Conservation (phyloP, 2,329 filamentous ascomycete genomes). For the Fusarium globosum region DNA sequence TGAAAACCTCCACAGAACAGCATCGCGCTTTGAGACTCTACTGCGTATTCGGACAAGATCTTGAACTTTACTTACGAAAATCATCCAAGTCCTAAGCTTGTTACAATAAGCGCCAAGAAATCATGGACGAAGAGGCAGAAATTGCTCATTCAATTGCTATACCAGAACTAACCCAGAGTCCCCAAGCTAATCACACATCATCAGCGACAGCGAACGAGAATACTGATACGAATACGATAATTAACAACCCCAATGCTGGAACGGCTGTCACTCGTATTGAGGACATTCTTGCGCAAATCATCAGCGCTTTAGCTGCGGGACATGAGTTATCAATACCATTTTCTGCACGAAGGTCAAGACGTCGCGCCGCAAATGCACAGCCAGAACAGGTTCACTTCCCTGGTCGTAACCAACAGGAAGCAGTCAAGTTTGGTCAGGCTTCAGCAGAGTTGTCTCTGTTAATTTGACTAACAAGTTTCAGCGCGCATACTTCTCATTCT, state of each 20-base stretch:
- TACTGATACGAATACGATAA: conserved; percentile 42
- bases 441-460: neutral
- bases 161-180: conserved; percentile 8
- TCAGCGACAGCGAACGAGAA: conserved; percentile 1
- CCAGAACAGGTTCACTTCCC: conserved; percentile 56
- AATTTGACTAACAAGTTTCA: conserved; percentile 44
- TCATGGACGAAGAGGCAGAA: conserved; percentile 6
- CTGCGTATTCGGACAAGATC: conserved; percentile 22
- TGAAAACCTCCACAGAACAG: conserved; percentile 4
- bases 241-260: conserved; percentile 29
- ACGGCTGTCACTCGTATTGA: conserved; percentile 52
- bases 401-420: conserved; percentile 59
- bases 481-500: conserved; percentile 69
- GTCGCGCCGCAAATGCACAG: conserved; percentile 9
- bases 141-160: conserved; percentile 15
- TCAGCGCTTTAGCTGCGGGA: conserved; percentile 43
- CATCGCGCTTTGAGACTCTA: conserved; percentile 1
- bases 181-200: neutral
- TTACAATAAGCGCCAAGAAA: neutral
- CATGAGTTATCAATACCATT: conserved; percentile 47
- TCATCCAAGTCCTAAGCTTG: neutral
- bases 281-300: conserved; percentile 46
- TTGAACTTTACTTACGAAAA: neutral
- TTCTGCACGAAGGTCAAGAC: conserved; percentile 32
- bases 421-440: conserved; percentile 62